Evolutionary conservation across 805 yeast species (phyloP).

Genomic region (Brettanomyces nanus): DNA sequence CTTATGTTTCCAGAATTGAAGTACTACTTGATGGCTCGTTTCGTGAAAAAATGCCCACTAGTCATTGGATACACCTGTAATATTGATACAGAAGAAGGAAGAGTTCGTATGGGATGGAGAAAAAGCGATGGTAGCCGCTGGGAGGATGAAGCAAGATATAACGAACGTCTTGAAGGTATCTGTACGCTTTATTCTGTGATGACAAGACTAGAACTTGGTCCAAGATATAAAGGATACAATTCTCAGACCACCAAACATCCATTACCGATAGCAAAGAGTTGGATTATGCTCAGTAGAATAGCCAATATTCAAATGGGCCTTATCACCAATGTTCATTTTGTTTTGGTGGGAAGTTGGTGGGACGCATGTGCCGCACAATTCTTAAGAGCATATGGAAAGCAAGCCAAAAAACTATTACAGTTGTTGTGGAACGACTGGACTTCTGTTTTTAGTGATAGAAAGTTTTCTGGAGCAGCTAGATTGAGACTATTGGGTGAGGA

Average conservation of each 20-base stretch:
- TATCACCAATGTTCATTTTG: slow-evolving; percentile 61
- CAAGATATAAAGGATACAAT: slow-evolving; percentile 14
- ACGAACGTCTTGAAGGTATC: slow-evolving; percentile 84
- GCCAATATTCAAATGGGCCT: slow-evolving; percentile 46
- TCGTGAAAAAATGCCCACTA: slow-evolving; percentile 86
- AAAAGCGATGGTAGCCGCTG: slow-evolving; percentile 40
- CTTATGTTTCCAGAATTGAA: slow-evolving; percentile 40
- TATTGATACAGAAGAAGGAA: slow-evolving; percentile 75
- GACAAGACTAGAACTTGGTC: slow-evolving; percentile 38
- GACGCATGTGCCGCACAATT: slow-evolving; percentile 66
- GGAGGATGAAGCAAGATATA: slow-evolving; percentile 59
- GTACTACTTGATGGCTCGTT: slow-evolving; percentile 61
- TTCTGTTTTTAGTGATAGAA: slow-evolving; percentile 36
- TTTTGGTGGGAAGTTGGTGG: slow-evolving; percentile 83
- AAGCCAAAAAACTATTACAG: slow-evolving; percentile 55
- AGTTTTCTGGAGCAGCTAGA: slow-evolving; percentile 73
- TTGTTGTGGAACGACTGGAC: slow-evolving; percentile 47
- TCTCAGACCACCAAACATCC: slow-evolving; percentile 35
- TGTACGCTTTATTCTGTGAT: slow-evolving; percentile 72
- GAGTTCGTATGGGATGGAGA: slow-evolving; percentile 84
- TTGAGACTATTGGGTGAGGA: slow-evolving; percentile 74
- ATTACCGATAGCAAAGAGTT: slow-evolving; percentile 45
- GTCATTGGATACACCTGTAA: slow-evolving; percentile 74
- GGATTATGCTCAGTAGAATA: slow-evolving; percentile 69
- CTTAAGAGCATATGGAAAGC: slow-evolving; percentile 51